Evolutionary conservation across 495 filamentous ascomycete species (phyloP).

Genomic region (Glutinoglossum americanum): DNA sequence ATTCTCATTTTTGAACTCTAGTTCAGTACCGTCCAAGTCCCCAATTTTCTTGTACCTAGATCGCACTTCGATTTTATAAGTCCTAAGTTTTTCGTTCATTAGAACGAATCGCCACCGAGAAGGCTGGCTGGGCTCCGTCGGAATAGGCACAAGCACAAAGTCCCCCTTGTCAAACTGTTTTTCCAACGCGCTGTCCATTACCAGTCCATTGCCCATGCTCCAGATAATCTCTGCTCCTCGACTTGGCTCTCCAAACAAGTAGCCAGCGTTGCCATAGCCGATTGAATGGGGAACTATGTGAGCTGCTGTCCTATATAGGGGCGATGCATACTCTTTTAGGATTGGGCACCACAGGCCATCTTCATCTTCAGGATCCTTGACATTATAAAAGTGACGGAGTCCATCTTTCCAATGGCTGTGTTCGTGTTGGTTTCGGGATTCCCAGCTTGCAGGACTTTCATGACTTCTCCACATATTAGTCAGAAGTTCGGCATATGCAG

Average conservation of each 20-base stretch:
- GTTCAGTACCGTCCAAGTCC: neutral
- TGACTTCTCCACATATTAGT: neutral
- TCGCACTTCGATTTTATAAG: neutral
- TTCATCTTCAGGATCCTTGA: neutral
- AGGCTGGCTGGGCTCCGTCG: neutral
- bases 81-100: neutral
- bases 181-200: neutral
- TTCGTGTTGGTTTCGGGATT: neutral
- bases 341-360: neutral
- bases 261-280: neutral
- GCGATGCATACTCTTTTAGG: neutral
- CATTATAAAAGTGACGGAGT: neutral
- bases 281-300: slow-evolving; percentile 2
- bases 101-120: neutral
- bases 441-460: neutral
- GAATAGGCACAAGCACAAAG: neutral
- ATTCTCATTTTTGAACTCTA: neutral
- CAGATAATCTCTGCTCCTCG: neutral
- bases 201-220: neutral
- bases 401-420: neutral
- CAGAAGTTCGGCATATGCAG: neutral
- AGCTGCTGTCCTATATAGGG: neutral
- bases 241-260: neutral
- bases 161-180: neutral
- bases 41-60: neutral